These are phyloP conservation scores for Clonostachys solani DNA, from an alignment of 2,329 filamentous ascomycete genomes.

Conservation along the genomic window DNA sequence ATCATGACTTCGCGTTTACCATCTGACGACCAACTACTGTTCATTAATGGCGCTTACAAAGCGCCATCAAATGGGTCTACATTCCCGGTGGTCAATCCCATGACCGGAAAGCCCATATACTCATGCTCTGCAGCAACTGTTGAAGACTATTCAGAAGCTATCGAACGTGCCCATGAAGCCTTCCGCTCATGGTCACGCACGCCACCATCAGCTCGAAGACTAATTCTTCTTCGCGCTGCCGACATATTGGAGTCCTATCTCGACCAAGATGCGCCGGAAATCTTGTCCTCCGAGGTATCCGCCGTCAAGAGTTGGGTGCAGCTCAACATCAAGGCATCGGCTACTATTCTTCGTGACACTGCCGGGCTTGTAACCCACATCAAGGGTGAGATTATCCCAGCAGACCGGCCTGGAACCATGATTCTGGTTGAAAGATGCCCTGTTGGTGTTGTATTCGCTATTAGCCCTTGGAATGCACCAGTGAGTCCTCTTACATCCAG, in stretches of 20 bases:
- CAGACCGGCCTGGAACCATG: constrained; percentile 38
- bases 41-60: constrained; percentile 14
- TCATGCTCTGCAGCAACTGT: constrained; percentile 51
- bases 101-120: constrained; percentile 41
- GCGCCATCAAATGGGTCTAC: constrained; percentile 11
- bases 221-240: constrained; percentile 59
- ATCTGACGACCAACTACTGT: constrained; percentile 5
- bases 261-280: constrained; percentile 28
- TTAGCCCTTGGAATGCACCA: constrained; percentile 55
- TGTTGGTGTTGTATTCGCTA: constrained; percentile 64
- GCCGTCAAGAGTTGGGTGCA: constrained; percentile 18
- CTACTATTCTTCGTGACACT: constrained; percentile 30
- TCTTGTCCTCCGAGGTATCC: constrained; percentile 41
- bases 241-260: constrained; percentile 42
- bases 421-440: constrained; percentile 64
- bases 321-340: constrained; percentile 28
- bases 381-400: constrained; percentile 25
- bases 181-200: constrained; percentile 59
- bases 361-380: constrained; percentile 31
- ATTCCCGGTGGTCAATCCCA: constrained; percentile 19
- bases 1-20: too few species aligned
- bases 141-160: constrained; percentile 45
- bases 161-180: constrained; percentile 45
- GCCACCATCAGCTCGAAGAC: constrained; percentile 49
- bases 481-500: constrained; percentile 14